phyloP scores from a whole-genome alignment of 2,329 filamentous ascomycete species.

The Cryphonectria nitschkei region DNA sequence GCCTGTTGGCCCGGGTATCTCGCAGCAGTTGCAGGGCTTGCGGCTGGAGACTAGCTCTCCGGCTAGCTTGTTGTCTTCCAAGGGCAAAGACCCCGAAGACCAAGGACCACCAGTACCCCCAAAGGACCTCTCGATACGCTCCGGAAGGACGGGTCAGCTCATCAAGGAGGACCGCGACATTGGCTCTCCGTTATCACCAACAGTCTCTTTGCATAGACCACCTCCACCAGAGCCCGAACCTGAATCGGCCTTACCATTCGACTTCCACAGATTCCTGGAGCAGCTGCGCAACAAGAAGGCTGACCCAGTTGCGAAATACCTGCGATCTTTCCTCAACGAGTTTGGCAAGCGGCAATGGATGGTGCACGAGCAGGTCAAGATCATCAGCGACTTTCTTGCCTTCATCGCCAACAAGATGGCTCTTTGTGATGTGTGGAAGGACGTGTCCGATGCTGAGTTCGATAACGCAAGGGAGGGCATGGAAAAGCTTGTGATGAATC shows the following conservation, averaged over 20 bases:
- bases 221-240: conserved; percentile 75
- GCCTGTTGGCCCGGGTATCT: conserved; percentile 59
- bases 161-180: conserved; percentile 44
- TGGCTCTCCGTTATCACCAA: conserved; percentile 51
- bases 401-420: conserved; percentile 99
- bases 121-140: conserved; percentile 54
- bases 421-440: conserved; percentile 93
- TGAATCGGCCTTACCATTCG: conserved; percentile 86
- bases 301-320: conserved; percentile 94
- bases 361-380: conserved; percentile 99
- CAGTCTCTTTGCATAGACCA: conserved; percentile 59
- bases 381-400: conserved; percentile 92
- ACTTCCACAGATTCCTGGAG: conserved; percentile 96
- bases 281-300: conserved; percentile 95
- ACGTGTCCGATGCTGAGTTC: conserved; percentile 94
- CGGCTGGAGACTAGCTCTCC: conserved; percentile 46
- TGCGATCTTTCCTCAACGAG: conserved; percentile 91
- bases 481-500: conserved; percentile 99
- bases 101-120: conserved; percentile 61
- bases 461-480: conserved; percentile 98
- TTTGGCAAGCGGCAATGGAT: conserved; percentile 99
- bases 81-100: conserved; percentile 48
- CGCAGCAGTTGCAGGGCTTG: conserved; percentile 51
- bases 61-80: conserved; percentile 41
- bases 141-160: conserved; percentile 42